Evolutionary conservation across 1,139 yeast species (phyloP).

Genomic region (Kazachstania sp.): DNA sequence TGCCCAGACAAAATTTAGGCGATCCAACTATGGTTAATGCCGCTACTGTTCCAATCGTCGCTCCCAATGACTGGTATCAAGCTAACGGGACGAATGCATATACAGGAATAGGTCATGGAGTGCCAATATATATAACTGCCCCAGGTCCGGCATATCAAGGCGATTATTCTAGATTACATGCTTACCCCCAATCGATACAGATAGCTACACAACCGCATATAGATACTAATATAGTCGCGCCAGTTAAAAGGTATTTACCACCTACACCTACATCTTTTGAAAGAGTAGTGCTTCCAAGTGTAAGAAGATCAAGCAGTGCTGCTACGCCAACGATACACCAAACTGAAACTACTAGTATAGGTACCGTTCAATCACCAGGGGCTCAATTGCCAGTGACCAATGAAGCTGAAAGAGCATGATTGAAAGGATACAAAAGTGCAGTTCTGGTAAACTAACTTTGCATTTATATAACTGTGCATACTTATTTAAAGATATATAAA

Average conservation of each 20-base stretch:
- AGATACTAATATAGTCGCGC: not conserved
- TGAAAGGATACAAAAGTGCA: not conserved
- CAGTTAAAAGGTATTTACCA: not conserved
- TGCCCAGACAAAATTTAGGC: not conserved
- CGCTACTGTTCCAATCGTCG: not conserved
- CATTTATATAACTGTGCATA: not conserved
- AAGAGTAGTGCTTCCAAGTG: conserved; percentile 1
- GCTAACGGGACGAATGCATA: not conserved
- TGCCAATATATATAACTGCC: not conserved
- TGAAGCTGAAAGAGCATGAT: not conserved
- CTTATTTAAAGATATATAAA: not conserved
- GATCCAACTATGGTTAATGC: not conserved
- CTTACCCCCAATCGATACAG: not conserved
- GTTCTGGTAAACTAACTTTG: not conserved
- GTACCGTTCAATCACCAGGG: not conserved
- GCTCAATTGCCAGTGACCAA: not conserved
- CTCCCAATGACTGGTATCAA: not conserved
- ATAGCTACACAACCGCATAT: not conserved
- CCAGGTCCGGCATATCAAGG: not conserved
- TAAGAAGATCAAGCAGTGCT: not conserved
- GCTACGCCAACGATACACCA: not conserved
- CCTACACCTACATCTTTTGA: not conserved
- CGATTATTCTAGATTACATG: not conserved
- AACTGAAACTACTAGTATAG: not conserved
- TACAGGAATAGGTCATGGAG: not conserved